A percentile compares a stretch with the other conserved stretches of the same genome.
Evolutionary conservation across 176 grass and related monocot species (phyloP).

Genomic region (Thalia dealbata): DNA sequence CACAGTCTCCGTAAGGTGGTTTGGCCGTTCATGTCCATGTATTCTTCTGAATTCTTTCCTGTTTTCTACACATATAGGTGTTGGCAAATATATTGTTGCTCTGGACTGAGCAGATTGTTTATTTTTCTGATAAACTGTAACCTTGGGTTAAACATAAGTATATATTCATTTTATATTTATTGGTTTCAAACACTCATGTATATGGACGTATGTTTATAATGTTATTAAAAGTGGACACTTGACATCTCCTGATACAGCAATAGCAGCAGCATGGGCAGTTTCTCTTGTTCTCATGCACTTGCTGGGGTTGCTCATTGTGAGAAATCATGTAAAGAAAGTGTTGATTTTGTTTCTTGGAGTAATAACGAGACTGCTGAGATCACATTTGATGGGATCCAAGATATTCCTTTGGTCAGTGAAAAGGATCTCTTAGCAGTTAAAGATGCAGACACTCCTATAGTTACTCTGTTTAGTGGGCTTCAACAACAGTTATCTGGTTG

Average conservation of each 20-base stretch:
- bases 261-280: conserved; percentile 7
- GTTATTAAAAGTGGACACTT: too few species aligned
- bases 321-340: conserved; percentile 1
- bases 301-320: neutral
- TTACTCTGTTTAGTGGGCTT: neutral
- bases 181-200: too few species aligned
- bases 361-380: neutral
- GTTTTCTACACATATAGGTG: too few species aligned
- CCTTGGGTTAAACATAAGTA: too few species aligned
- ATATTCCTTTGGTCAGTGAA: neutral
- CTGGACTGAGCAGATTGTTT: too few species aligned
- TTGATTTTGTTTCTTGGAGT: neutral
- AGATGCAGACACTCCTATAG: neutral
- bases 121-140: too few species aligned
- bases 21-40: too few species aligned
- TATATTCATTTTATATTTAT: neutral
- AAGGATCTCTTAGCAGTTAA: neutral
- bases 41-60: too few species aligned
- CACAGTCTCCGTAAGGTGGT: too few species aligned
- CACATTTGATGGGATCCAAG: neutral
- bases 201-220: too few species aligned
- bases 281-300: neutral
- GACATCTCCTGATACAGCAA: neutral
- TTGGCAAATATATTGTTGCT: too few species aligned
- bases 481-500: neutral